These are phyloP conservation scores for Fusarium humuli DNA, from an alignment of 2,329 filamentous ascomycete species.

Conservation along the genomic window DNA sequence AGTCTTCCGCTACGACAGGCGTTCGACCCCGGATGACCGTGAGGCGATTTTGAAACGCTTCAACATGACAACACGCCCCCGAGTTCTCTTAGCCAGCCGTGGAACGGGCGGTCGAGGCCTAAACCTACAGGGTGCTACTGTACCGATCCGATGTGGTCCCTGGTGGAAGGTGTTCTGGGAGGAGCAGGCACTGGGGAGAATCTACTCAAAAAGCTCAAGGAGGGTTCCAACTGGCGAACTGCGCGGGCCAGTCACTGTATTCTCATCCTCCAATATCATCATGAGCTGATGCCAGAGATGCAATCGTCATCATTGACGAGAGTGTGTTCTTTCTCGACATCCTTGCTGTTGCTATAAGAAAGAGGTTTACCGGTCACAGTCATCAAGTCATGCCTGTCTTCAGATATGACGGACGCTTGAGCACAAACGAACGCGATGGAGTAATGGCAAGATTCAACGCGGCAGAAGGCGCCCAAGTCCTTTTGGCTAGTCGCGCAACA, in stretches of 20 bases:
- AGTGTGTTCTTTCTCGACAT: not conserved
- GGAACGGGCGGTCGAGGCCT: not conserved
- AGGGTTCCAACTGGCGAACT: not conserved
- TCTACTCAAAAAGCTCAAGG: not conserved
- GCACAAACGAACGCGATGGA: not conserved
- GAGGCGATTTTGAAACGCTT: not conserved
- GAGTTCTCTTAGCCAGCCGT: not conserved
- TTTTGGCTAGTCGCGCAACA: not conserved
- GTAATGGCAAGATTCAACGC: not conserved
- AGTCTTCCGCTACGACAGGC: not conserved
- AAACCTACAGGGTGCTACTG: not conserved
- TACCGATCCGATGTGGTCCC: not conserved
- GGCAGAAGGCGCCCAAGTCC: not conserved
- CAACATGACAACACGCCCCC: not conserved
- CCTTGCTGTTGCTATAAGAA: not conserved
- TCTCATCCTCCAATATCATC: not conserved
- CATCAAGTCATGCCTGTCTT: not conserved
- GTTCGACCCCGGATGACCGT: not conserved
- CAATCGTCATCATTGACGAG: not conserved
- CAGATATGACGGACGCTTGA: not conserved
- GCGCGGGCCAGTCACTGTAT: not conserved
- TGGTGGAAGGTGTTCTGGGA: not conserved
- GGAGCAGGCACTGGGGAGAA: not conserved
- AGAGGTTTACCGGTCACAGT: too few relatives aligned
- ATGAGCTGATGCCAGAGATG: not conserved